A percentile compares a stretch with the other conserved stretches of the same genome.
Conservation (phyloP, 1,284 basidiomycete species). For the Ustanciosporium gigantosporum region DNA sequence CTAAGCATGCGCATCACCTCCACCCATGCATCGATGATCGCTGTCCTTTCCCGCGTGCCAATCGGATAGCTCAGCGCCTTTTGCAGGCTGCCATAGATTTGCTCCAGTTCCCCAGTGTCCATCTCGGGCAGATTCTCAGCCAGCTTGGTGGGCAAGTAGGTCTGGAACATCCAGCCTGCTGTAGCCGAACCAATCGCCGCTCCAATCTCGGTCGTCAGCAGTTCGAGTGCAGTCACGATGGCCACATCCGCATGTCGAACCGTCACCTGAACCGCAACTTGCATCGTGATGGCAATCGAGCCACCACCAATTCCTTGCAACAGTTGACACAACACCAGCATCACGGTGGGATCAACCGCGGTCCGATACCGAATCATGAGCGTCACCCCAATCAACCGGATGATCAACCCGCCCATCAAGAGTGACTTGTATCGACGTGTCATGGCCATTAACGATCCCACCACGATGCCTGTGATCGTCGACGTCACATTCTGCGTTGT, state of each 20-base stretch:
- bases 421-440: constrained; percentile 70
- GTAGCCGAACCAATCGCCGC: constrained; percentile 73
- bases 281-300: constrained; percentile 71
- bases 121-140: constrained; percentile 64
- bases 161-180: constrained; percentile 67
- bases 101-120: constrained; percentile 40
- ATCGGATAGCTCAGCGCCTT: constrained; percentile 58
- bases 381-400: constrained; percentile 71
- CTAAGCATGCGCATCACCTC: constrained; percentile 54
- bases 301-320: constrained; percentile 80
- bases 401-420: constrained; percentile 70
- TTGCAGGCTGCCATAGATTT: constrained; percentile 54
- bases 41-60: constrained; percentile 49
- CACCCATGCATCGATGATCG: constrained; percentile 59
- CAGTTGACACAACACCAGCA: constrained; percentile 66
- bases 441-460: constrained; percentile 68
- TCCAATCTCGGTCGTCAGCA: constrained; percentile 79
- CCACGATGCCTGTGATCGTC: constrained; percentile 70
- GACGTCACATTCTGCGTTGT: constrained; percentile 67
- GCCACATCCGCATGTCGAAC: constrained; percentile 77
- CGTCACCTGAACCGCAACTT: constrained; percentile 77
- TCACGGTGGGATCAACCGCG: constrained; percentile 66
- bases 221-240: constrained; percentile 77
- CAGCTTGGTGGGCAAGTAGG: constrained; percentile 69
- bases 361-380: constrained; percentile 66